phyloP scores from a whole-genome alignment of 2,329 filamentous ascomycete species.

The Penicillium psychrosexuale region DNA sequence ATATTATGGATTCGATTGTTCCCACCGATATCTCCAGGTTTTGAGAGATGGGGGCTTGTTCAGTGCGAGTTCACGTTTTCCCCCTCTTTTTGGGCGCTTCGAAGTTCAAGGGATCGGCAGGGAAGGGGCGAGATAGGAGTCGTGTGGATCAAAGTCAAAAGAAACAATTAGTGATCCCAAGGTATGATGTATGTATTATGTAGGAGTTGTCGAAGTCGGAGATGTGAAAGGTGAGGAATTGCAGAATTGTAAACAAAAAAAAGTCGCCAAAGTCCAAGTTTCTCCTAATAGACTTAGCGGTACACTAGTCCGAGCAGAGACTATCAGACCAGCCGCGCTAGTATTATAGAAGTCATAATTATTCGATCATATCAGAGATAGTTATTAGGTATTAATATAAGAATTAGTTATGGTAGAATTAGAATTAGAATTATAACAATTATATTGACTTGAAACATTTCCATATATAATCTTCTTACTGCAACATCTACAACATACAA shows the following conservation, averaged over 20 bases:
- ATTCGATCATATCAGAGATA: neutral
- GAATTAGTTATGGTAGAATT: too few species aligned
- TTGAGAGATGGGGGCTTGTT: slow-evolving; percentile 6
- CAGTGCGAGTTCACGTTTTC: slow-evolving; percentile 1
- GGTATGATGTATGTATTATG: neutral
- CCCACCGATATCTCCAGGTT: neutral
- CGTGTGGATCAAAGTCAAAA: slow-evolving; percentile 6
- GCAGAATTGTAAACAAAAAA: neutral
- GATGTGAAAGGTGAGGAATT: neutral
- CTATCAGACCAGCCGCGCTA: slow-evolving; percentile 5
- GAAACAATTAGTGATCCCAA: neutral
- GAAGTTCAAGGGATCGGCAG: slow-evolving; percentile 18
- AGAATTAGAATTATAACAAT: too few species aligned
- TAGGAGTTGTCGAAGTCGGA: neutral
- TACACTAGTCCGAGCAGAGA: slow-evolving; percentile 11
- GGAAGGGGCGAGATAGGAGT: slow-evolving; percentile 14
- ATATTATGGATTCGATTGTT: slow-evolving; percentile 13
- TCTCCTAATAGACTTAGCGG: slow-evolving; percentile 10
- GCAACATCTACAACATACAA: too few species aligned
- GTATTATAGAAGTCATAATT: neutral
- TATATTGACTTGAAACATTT: too few species aligned
- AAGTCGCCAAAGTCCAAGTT: neutral
- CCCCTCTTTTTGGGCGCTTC: slow-evolving; percentile 21
- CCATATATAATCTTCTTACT: too few species aligned
- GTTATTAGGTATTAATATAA: too few species aligned